Conservation (phyloP, 371 early-diverging fungal species). For the Mortierella polycephala region DNA sequence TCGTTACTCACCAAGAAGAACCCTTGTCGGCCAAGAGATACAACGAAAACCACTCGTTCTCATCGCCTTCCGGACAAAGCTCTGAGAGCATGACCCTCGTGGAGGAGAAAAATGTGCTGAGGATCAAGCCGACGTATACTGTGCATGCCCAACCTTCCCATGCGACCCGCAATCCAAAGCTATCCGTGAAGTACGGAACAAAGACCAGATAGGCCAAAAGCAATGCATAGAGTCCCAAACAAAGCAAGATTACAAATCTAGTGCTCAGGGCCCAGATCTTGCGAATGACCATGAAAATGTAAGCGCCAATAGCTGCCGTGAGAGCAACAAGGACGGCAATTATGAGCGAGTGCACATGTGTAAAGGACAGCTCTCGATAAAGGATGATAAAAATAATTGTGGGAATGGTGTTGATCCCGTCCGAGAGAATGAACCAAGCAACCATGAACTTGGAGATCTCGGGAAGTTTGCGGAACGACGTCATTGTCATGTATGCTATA, state of each 20-base stretch:
- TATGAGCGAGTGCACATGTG: conserved; percentile 30
- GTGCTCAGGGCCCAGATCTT: conserved; percentile 36
- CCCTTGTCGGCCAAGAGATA: conserved; percentile 73
- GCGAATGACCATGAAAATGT: conserved; percentile 32
- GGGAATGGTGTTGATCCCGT: conserved; percentile 55
- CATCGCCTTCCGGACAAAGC: conserved; percentile 59
- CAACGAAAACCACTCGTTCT: conserved; percentile 65
- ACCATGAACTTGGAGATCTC: conserved; percentile 58
- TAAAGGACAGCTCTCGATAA: conserved; percentile 43
- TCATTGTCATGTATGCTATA: conserved; percentile 31
- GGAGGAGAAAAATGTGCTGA: conserved; percentile 37
- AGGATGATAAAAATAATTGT: conserved; percentile 46
- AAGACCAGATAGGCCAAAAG: conserved; percentile 27
- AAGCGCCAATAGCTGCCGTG: conserved; percentile 30
- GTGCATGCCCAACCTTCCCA: conserved; percentile 31
- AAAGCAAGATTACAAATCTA: conserved; percentile 20
- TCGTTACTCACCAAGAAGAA: conserved; percentile 57
- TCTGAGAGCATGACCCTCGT: conserved; percentile 60
- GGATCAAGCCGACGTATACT: conserved; percentile 26
- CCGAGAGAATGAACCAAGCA: conserved; percentile 59
- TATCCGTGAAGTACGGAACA: conserved; percentile 21
- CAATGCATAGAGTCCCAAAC: conserved; percentile 13
- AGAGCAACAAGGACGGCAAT: conserved; percentile 23
- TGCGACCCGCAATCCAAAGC: conserved; percentile 14
- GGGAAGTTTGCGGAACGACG: conserved; percentile 27